These are phyloP conservation scores for Tagetes patula DNA, from an alignment of 129 eudicot genomes.

Conservation along the genomic window DNA sequence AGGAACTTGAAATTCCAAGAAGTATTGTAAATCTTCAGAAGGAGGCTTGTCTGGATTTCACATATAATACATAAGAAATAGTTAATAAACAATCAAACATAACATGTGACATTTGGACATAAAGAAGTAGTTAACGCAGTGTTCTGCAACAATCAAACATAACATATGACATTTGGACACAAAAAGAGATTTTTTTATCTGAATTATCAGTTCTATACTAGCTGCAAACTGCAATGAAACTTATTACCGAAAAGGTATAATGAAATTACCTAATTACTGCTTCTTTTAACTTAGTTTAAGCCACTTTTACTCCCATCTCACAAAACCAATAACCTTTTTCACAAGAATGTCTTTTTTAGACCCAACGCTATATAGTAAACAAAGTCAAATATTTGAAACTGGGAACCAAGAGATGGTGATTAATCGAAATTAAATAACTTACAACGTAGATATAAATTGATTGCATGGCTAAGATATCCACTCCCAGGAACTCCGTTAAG, in stretches of 20 bases:
- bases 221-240: neutral
- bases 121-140: neutral
- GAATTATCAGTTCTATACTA: neutral
- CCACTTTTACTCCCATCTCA: neutral
- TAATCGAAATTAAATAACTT: slow-evolving; percentile 27
- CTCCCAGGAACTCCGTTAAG: slow-evolving; percentile 93
- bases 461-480: slow-evolving; percentile 93
- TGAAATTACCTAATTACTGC: neutral
- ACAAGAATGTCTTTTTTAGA: neutral
- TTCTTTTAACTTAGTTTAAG: neutral
- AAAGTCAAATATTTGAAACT: neutral
- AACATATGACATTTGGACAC: no score
- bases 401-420: neutral
- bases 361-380: neutral
- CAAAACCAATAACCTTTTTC: neutral
- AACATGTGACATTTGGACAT: neutral
- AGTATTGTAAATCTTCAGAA: slow-evolving; percentile 69
- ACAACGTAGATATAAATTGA: slow-evolving; percentile 83
- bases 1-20: slow-evolving; percentile 95
- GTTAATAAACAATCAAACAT: slow-evolving; percentile 3
- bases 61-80: neutral
- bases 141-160: neutral
- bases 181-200: neutral
- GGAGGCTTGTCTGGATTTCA: slow-evolving; percentile 65
- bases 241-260: neutral